Conservation (phyloP, 257 asterid genomes). For the Nyctanthes arbortristis region DNA sequence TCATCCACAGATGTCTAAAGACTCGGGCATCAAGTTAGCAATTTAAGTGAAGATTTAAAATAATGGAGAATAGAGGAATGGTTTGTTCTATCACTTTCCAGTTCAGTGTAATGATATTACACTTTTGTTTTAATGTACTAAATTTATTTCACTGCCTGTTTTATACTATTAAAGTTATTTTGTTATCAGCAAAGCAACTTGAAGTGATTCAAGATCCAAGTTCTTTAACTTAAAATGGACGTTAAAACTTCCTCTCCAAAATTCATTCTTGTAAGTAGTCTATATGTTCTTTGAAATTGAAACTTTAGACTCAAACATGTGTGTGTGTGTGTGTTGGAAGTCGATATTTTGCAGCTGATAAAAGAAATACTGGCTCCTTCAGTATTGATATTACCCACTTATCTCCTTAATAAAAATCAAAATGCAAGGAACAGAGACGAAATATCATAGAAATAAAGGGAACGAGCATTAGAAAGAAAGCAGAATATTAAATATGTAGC, state of each 20-base stretch:
- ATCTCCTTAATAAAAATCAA: not conserved
- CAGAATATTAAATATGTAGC: constrained; percentile 1
- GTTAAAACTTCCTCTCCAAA: not conserved
- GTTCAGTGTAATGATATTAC: not conserved
- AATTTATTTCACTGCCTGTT: no score
- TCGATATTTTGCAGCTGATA: not conserved
- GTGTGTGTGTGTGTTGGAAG: no score
- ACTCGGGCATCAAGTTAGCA: not conserved
- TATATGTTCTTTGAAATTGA: not conserved
- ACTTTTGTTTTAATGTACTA: no score
- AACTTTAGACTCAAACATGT: not conserved
- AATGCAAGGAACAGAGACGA: constrained; percentile 9
- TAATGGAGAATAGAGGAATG: not conserved
- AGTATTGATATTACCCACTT: not conserved
- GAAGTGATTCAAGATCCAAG: not conserved
- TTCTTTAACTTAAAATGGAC: not conserved
- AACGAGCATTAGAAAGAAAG: constrained; percentile 3
- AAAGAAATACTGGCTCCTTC: not conserved
- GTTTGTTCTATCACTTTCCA: not conserved
- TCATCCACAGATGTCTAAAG: not conserved
- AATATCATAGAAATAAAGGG: not conserved
- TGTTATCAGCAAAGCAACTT: not conserved
- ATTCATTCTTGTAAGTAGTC: not conserved
- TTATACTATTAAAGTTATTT: not conserved
- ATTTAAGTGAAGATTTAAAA: not conserved